These are phyloP conservation scores for Aspergillus pseudoglaucus DNA, from an alignment of 2,329 filamentous ascomycete species.

Conservation along the genomic window DNA sequence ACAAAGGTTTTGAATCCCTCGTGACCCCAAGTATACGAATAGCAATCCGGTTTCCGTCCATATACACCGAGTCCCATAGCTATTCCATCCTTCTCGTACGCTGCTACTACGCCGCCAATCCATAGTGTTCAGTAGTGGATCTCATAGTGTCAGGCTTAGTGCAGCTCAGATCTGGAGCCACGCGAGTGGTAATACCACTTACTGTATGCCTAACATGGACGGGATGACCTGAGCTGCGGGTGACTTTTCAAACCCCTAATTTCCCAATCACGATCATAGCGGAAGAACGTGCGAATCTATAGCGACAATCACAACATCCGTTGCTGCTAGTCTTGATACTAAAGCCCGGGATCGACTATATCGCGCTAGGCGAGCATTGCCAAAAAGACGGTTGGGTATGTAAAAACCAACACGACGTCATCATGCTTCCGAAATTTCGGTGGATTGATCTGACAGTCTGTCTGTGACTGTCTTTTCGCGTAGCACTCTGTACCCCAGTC, in stretches of 20 bases:
- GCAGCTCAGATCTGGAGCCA: constrained; percentile 18
- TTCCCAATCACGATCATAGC: background rate
- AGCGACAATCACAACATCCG: background rate
- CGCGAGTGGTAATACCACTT: constrained; percentile 8
- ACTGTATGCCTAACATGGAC: background rate
- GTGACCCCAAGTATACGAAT: background rate
- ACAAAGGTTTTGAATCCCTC: background rate
- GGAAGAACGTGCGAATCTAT: constrained; percentile 1
- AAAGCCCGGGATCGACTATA: no score
- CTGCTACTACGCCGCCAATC: background rate
- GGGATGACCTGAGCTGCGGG: constrained; percentile 1
- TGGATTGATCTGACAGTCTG: background rate
- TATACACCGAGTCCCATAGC: no score
- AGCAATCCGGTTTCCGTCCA: no score
- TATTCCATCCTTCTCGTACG: no score
- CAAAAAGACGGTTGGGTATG: background rate
- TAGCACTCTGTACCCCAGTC: background rate
- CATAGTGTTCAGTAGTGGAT: constrained; percentile 8
- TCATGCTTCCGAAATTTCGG: constrained; percentile 1
- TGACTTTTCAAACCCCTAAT: constrained; percentile 4
- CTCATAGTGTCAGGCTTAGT: constrained; percentile 14
- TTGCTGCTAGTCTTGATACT: background rate
- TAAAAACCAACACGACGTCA: constrained; percentile 14
- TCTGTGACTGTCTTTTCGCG: no score
- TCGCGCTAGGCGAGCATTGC: background rate